phyloP scores from a whole-genome alignment of 1,284 basidiomycete species.

The Puccinia hordei region DNA sequence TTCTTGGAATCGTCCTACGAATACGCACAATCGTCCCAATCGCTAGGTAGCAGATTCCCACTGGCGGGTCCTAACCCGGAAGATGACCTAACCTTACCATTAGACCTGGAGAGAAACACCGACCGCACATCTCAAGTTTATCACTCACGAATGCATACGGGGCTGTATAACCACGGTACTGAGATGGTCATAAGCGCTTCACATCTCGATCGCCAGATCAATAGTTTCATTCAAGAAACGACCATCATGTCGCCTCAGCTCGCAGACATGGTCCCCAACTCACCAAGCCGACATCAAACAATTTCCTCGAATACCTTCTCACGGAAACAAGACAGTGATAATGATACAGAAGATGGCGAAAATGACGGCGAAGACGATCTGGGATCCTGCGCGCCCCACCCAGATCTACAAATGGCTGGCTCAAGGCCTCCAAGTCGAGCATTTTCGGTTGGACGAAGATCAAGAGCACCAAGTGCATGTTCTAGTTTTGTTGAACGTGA shows the following conservation, averaged over 20 bases:
- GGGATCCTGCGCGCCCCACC: background rate
- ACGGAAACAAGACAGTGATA: background rate
- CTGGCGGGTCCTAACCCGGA: background rate
- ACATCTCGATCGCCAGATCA: constrained; percentile 37
- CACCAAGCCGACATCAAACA: background rate
- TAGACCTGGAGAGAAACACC: constrained; percentile 6
- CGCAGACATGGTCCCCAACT: background rate
- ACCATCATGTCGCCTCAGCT: background rate
- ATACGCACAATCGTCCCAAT: background rate
- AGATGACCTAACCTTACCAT: constrained; percentile 28
- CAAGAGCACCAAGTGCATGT: constrained; percentile 13
- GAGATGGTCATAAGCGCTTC: constrained; percentile 39
- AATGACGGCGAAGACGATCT: background rate
- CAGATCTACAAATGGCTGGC: constrained; percentile 38
- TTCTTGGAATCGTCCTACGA: constrained; percentile 3
- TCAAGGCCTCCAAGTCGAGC: constrained; percentile 42
- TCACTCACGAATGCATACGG: background rate
- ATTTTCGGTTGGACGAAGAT: background rate
- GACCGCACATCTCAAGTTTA: background rate
- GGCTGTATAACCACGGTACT: background rate
- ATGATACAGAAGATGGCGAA: background rate
- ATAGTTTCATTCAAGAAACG: constrained; percentile 34
- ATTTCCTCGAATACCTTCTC: background rate
- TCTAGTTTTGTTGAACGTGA: constrained; percentile 27
- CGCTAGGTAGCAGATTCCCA: background rate